Evolutionary conservation across 164 flowering plant genomes (phyloP), one percentile per base, ranked within the genome.

Genomic region (Chloranthus sessilifolius): DNA sequence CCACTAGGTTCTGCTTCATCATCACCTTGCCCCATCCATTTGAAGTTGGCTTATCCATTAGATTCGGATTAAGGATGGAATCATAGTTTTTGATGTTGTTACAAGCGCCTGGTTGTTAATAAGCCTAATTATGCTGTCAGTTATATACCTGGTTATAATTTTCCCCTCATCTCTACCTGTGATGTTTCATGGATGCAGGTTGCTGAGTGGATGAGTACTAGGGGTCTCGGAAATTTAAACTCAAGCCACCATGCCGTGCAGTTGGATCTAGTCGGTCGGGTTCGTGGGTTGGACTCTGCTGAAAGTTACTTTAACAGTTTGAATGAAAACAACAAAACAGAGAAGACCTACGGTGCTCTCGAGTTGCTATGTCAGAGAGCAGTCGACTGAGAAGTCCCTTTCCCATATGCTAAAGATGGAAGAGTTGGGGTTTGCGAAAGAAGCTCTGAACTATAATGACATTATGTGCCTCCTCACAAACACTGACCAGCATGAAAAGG

Each of bases 191-290:
- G 34, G 42, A 48, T 68, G 69, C 76, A 91, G 98, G 85, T 87
- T 41, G 81, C 80, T 27, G 81, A 85, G 29, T 90, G 98, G 95
- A 80, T 79, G 88, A 64, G 66, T 8, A 63, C 59, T 11, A 70
- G 56, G 34, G 89, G 72, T 19, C 23, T 68, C n/a, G 75, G 65
- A 50, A 24, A 35, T 23, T 74, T 85, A 36, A 26, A 85, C 36
- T 56, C 89, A 1, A 53, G 57, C 22, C 74, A 74, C 50, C 39
- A 56, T 42, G 68, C 74, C 2, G 24, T 52, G 16, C 67, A 64
- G 31, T 46, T 78, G 40, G 58, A 72, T 37, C 50, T 75, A 59
- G 72, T 78, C 11, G 56, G 52, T 31, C 69, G 50, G 43, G 72
- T 75, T 16, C 63, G 61, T 19, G 80, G 80, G 33, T 15, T 70